A percentile compares a stretch with the other conserved stretches of the same genome.
These are phyloP conservation scores for Phyllosticta capitalensis DNA, from an alignment of 2,329 filamentous ascomycete species.

Conservation along the genomic window DNA sequence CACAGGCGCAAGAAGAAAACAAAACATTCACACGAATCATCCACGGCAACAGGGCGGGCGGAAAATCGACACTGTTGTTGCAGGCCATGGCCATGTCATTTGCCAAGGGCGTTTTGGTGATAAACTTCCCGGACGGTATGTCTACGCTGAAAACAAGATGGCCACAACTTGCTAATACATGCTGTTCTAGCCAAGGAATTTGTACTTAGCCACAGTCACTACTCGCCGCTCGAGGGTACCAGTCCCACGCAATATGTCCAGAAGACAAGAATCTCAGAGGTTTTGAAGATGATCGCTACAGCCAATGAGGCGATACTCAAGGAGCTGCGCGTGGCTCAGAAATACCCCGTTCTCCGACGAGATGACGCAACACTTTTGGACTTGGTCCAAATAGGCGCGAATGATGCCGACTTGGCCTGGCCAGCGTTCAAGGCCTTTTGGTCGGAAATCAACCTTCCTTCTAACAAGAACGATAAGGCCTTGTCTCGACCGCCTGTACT, in stretches of 20 bases:
- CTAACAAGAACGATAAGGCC: constrained; percentile 25
- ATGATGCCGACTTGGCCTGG: constrained; percentile 71
- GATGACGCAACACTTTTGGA: constrained; percentile 53
- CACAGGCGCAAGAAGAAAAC: constrained; percentile 45
- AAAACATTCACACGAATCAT: constrained; percentile 57
- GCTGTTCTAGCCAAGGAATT: constrained; percentile 63
- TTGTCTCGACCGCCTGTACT: constrained; percentile 53
- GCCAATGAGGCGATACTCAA: constrained; percentile 61
- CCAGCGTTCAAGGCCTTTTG: constrained; percentile 71
- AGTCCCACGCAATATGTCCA: constrained; percentile 58
- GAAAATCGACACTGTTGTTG: constrained; percentile 79
- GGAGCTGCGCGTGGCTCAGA: constrained; percentile 39
- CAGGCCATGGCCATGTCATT: constrained; percentile 77
- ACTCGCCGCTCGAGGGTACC: constrained; percentile 55
- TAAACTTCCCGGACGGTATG: constrained; percentile 82
- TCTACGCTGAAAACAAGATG: background rate
- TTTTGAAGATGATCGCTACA: constrained; percentile 62
- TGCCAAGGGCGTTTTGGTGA: constrained; percentile 76
- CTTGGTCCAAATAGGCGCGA: constrained; percentile 56
- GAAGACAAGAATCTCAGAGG: constrained; percentile 62
- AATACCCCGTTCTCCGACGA: constrained; percentile 50
- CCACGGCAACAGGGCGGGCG: constrained; percentile 62
- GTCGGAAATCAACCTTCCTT: constrained; percentile 58
- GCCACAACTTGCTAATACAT: background rate
- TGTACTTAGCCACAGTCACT: constrained; percentile 70